phyloP scores from a whole-genome alignment of 2,329 filamentous ascomycete species.

The Alternaria sp. region DNA sequence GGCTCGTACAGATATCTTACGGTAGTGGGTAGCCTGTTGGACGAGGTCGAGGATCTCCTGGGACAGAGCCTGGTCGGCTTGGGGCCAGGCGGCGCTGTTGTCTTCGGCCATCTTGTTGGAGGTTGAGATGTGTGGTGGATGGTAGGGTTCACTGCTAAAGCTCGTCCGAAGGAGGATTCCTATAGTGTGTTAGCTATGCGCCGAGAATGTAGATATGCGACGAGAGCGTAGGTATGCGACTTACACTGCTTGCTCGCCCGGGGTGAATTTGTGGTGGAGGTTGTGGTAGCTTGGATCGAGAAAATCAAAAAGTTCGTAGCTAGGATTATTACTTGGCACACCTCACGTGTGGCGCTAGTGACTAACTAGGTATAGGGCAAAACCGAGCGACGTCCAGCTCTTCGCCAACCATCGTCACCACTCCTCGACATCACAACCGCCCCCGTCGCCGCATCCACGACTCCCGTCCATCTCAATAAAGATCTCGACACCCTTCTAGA shows the following conservation, averaged over 20 bases:
- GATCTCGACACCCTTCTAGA: conserved; percentile 30
- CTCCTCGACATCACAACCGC: conserved; percentile 38
- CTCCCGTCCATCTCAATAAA: conserved; percentile 38
- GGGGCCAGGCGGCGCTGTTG: conserved; percentile 43
- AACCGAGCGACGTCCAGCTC: conserved; percentile 30
- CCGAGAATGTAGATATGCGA: not conserved
- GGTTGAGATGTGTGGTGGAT: conserved; percentile 1
- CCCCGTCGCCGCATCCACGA: conserved; percentile 36
- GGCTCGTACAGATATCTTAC: not conserved
- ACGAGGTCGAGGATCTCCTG: conserved; percentile 53
- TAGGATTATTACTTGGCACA: conserved; percentile 23
- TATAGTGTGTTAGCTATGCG: not conserved
- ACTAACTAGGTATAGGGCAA: conserved; percentile 21
- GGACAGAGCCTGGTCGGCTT: conserved; percentile 57
- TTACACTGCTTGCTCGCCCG: conserved; percentile 47
- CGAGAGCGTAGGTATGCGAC: not conserved
- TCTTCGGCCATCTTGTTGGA: conserved; percentile 35
- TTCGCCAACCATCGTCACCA: conserved; percentile 47
- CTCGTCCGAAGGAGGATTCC: conserved; percentile 44
- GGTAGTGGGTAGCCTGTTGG: conserved; percentile 37
- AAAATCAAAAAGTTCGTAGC: conserved; percentile 17
- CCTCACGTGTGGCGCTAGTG: conserved; percentile 31
- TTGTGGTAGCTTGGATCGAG: conserved; percentile 13
- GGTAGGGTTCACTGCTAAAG: conserved; percentile 43
- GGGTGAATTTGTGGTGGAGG: conserved; percentile 8